These are phyloP conservation scores for Cladosporium phlei DNA, from an alignment of 2,329 filamentous ascomycete genomes.

Conservation along the genomic window DNA sequence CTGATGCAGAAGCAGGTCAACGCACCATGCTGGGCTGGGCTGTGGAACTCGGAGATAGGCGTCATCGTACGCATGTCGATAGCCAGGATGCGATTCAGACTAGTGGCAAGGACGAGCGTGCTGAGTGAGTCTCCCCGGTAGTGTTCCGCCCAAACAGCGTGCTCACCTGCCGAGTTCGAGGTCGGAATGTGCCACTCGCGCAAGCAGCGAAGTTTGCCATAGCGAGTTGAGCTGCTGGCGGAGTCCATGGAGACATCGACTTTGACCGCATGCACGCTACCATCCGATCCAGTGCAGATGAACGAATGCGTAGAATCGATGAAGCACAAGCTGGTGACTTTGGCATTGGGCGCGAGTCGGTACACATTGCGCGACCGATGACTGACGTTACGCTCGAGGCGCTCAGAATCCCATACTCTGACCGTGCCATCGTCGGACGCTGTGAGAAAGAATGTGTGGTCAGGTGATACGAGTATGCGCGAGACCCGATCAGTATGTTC, in stretches of 20 bases:
- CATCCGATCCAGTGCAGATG: slow-evolving; percentile 82
- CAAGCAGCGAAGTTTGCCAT: slow-evolving; percentile 70
- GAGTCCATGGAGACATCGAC: slow-evolving; percentile 59
- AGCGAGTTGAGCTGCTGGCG: slow-evolving; percentile 54
- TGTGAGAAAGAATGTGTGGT: slow-evolving; percentile 92
- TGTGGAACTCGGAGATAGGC: slow-evolving; percentile 72
- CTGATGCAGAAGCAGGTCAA: slow-evolving; percentile 90
- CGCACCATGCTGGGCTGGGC: slow-evolving; percentile 85
- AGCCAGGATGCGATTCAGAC: slow-evolving; percentile 73
- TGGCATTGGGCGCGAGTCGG: slow-evolving; percentile 64
- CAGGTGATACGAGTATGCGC: slow-evolving; percentile 74
- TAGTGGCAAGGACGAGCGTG: slow-evolving; percentile 81
- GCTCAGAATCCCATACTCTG: slow-evolving; percentile 86
- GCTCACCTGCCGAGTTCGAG: slow-evolving; percentile 52
- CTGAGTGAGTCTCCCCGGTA: slow-evolving; percentile 78
- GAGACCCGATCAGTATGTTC: slow-evolving; percentile 83
- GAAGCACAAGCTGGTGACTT: slow-evolving; percentile 79
- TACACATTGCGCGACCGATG: slow-evolving; percentile 84
- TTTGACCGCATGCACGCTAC: slow-evolving; percentile 83
- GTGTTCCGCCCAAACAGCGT: slow-evolving; percentile 87
- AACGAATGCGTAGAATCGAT: slow-evolving; percentile 93
- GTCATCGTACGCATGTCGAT: slow-evolving; percentile 85
- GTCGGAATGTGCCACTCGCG: slow-evolving; percentile 72
- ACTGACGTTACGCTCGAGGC: slow-evolving; percentile 85
- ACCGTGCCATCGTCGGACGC: slow-evolving; percentile 86